Base-by-base conservation (phyloP, 768 basidiomycete species). In the Psilocybe sp. region DNA sequence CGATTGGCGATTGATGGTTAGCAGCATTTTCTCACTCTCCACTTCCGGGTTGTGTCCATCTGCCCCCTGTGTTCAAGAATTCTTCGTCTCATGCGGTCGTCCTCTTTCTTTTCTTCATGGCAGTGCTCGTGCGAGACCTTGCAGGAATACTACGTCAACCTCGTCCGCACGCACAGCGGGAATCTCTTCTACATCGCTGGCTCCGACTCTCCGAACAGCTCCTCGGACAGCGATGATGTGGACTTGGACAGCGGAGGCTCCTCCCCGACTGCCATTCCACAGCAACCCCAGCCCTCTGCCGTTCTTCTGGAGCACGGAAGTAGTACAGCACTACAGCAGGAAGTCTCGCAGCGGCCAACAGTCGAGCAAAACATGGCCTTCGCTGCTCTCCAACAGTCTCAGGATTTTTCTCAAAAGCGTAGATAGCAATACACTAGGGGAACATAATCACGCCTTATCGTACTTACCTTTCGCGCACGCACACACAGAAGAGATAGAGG, bases 1-100 rank as follows among this genome's bases (percentile, higher is more conserved):
- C 50, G 92, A 97, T 62, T 99, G 97, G 96, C 80, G 86, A 60
- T 75, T 99, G 64, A 92, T 85, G 75, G 96, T 97, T 72, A 80
- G 86, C 70, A 69, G 44, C 54, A 65, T 70, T 67, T 60, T 53
- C 65, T 61, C 52, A 41, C 49, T 40, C 52, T 55, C 28, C 47
- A 46, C 57, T 50, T 44, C 42, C 55, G 41, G 52, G 44, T 50
- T 46, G 46, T 47, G 20, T 43, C 34, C 42, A 20, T 42, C 38
- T 45, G 13, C 31, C 31, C 45, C 19, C 42, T 20, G 43, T 31
- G 18, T 40, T 47, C 40, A 35, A 34, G 41, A 34, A 35, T 40
- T 31, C 34, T 39, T 51, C 42, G 37, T 32, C 51, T 49, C 45
- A 47, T 48, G 50, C 49, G 43, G 50, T 55, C 50, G 49, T 66